These are phyloP conservation scores for Cordyceps javanica DNA, from an alignment of 2,329 filamentous ascomycete species.

Conservation along the genomic window DNA sequence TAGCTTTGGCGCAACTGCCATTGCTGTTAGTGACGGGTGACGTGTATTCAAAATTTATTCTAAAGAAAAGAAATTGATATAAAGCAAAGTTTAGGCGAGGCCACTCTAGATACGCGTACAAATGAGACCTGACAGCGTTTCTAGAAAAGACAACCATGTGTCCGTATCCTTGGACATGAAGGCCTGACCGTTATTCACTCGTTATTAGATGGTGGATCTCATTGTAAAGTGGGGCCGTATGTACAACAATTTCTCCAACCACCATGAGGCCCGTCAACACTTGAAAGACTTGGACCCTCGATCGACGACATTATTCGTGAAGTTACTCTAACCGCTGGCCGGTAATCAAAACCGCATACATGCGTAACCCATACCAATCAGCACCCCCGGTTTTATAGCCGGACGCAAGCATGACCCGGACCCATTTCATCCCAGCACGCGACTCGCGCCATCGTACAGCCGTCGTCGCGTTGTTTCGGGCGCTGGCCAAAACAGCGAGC, in stretches of 20 bases:
- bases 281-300: not conserved
- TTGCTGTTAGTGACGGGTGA: too few relatives aligned
- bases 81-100: too few relatives aligned
- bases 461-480: conserved; percentile 65
- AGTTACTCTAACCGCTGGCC: not conserved
- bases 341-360: not conserved
- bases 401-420: conserved; percentile 21
- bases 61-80: too few relatives aligned
- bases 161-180: too few relatives aligned
- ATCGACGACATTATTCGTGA: not conserved
- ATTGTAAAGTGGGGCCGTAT: not conserved
- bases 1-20: too few relatives aligned
- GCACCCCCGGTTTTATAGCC: not conserved
- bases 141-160: too few relatives aligned
- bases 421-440: conserved; percentile 39
- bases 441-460: conserved; percentile 48
- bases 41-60: too few relatives aligned
- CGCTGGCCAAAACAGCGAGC: conserved; percentile 55
- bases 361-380: not conserved
- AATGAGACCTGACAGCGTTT: too few relatives aligned
- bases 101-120: too few relatives aligned
- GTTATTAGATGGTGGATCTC: too few relatives aligned
- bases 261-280: not conserved
- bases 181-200: too few relatives aligned
- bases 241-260: not conserved